Evolutionary conservation across 169 alveolate species (phyloP).

Genomic region (Plasmodium inui): DNA sequence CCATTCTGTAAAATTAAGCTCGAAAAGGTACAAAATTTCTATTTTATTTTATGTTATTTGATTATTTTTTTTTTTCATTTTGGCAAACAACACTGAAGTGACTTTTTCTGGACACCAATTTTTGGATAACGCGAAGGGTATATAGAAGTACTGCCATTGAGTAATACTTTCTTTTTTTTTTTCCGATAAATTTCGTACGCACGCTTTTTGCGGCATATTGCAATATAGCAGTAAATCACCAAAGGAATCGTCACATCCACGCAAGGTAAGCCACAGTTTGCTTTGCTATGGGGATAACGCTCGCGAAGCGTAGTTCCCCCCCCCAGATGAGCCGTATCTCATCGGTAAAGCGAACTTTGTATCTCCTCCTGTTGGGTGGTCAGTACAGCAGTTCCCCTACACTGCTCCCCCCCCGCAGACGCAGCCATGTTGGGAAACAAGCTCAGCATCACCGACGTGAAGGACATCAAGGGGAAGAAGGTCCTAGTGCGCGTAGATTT

Average conservation of each 20-base stretch:
- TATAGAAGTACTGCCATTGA: neutral
- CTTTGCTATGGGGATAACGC: neutral
- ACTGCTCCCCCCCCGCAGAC: neutral
- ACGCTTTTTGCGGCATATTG: neutral
- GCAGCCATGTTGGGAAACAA: constrained; percentile 53
- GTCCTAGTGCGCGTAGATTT: constrained; percentile 97
- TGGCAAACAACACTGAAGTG: neutral
- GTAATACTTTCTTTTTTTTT: neutral
- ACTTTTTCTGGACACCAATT: neutral
- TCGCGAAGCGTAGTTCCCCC: neutral
- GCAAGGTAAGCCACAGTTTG: neutral
- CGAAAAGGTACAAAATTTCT: neutral
- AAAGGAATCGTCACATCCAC: neutral
- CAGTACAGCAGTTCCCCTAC: neutral
- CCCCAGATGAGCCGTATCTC: neutral
- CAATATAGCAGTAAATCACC: neutral
- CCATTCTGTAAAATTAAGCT: neutral
- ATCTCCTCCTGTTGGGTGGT: neutral
- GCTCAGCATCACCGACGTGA: constrained; percentile 43
- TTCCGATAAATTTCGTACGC: neutral
- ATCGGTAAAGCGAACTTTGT: neutral
- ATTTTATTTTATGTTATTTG: neutral
- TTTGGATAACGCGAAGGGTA: neutral
- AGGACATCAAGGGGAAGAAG: constrained; percentile 88
- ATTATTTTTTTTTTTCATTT: neutral